Conservation (phyloP, 148 eudicot species). For the Cornus kousa region DNA sequence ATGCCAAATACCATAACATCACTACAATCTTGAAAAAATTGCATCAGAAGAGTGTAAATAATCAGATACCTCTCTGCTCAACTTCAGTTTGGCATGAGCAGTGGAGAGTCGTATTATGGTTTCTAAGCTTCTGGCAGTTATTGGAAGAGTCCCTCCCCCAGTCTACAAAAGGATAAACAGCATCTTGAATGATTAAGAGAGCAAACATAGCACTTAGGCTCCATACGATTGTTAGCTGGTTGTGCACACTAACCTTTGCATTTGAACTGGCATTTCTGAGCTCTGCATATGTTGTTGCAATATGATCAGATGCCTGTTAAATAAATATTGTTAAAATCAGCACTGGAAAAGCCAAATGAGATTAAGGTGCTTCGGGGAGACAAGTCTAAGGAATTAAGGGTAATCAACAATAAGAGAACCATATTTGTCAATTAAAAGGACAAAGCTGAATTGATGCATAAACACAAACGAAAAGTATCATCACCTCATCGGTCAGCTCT, state of each 20-base stretch:
- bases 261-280: constrained; percentile 84
- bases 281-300: constrained; percentile 97
- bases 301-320: constrained; percentile 86
- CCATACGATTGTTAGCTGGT: neutral
- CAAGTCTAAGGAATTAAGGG: neutral
- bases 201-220: neutral
- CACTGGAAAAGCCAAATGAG: neutral
- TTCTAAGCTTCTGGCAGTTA: constrained; percentile 97
- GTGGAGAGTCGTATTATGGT: constrained; percentile 96
- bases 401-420: neutral
- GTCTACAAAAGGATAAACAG: constrained; percentile 37
- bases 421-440: neutral
- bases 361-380: neutral
- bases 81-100: constrained; percentile 95
- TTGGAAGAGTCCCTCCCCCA: constrained; percentile 95
- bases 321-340: constrained; percentile 23
- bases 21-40: neutral
- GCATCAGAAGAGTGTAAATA: neutral
- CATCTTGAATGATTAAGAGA: neutral
- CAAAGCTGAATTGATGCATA: neutral
- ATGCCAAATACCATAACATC: neutral
- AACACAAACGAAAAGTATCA: neutral
- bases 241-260: constrained; percentile 55
- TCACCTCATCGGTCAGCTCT: constrained; percentile 96
- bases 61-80: constrained; percentile 74